Evolutionary conservation across 2,329 filamentous ascomycete genomes (phyloP).

Genomic region (Sarocladium brachiariae): DNA sequence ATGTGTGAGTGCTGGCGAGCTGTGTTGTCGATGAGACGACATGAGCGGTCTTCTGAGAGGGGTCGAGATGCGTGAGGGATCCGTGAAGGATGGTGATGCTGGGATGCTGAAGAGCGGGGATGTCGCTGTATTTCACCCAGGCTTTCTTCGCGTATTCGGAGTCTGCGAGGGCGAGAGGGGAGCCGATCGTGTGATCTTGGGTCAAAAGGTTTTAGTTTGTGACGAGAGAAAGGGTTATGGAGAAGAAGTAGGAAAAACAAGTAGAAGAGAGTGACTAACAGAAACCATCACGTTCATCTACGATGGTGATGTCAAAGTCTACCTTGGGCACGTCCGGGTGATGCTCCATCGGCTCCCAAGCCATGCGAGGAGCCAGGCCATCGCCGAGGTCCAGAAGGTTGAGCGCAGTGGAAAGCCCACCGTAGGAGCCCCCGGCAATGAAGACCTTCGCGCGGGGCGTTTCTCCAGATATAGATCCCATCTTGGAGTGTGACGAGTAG

Average conservation of each 20-base stretch:
- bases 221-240: background rate
- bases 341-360: slow-evolving; percentile 29
- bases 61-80: slow-evolving; percentile 54
- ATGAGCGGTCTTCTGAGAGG: slow-evolving; percentile 49
- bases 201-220: background rate
- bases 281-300: slow-evolving; percentile 77
- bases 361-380: slow-evolving; percentile 44
- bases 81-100: slow-evolving; percentile 61
- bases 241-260: background rate
- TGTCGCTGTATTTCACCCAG: slow-evolving; percentile 63
- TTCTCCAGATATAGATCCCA: background rate
- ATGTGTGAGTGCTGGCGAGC: slow-evolving; percentile 37
- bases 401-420: slow-evolving; percentile 59
- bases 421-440: slow-evolving; percentile 65
- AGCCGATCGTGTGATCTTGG: slow-evolving; percentile 67
- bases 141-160: slow-evolving; percentile 56
- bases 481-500: background rate
- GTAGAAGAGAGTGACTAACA: slow-evolving; percentile 45
- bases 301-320: slow-evolving; percentile 62
- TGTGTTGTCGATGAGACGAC: slow-evolving; percentile 44
- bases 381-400: slow-evolving; percentile 61
- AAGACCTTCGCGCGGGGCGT: slow-evolving; percentile 37
- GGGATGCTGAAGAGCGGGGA: slow-evolving; percentile 57
- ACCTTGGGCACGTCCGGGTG: slow-evolving; percentile 38
- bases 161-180: slow-evolving; percentile 63